These are phyloP conservation scores for Podaxis carcinomalis DNA, from an alignment of 768 basidiomycete genomes.

Conservation along the genomic window DNA sequence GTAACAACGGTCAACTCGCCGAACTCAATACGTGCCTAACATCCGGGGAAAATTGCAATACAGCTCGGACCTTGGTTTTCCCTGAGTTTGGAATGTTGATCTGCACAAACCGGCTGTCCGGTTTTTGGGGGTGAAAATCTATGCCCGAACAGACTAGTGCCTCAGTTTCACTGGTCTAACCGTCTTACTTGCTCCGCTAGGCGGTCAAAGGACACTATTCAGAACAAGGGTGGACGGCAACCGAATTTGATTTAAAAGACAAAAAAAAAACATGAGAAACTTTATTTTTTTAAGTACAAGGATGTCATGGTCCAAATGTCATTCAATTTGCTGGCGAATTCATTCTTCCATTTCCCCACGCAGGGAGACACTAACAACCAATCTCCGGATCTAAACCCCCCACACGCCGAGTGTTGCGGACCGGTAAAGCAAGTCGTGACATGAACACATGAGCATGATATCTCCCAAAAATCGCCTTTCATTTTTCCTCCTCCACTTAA, in stretches of 20 bases:
- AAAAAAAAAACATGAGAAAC: not conserved
- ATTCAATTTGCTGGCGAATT: too few species aligned
- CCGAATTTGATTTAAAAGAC: not conserved
- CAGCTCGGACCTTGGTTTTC: not conserved
- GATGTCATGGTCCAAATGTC: too few species aligned
- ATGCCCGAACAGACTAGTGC: not conserved
- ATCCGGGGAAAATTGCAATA: not conserved
- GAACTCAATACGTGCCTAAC: not conserved
- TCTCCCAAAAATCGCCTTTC: too few species aligned
- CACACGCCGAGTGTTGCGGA: too few species aligned
- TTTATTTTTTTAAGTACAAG: too few species aligned
- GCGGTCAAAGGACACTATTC: not conserved
- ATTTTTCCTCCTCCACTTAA: too few species aligned
- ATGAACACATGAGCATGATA: too few species aligned
- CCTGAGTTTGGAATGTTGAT: not conserved
- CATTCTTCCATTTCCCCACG: too few species aligned
- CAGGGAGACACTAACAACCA: too few species aligned
- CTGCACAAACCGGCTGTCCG: not conserved
- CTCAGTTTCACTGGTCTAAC: not conserved
- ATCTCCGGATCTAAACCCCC: too few species aligned
- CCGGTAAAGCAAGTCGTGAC: too few species aligned
- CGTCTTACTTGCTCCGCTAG: not conserved
- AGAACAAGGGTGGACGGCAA: not conserved
- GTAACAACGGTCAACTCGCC: not conserved
- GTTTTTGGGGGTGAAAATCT: not conserved